Base-by-base conservation (phyloP, 2,329 filamentous ascomycete genomes). In the Pyricularia sp. region DNA sequence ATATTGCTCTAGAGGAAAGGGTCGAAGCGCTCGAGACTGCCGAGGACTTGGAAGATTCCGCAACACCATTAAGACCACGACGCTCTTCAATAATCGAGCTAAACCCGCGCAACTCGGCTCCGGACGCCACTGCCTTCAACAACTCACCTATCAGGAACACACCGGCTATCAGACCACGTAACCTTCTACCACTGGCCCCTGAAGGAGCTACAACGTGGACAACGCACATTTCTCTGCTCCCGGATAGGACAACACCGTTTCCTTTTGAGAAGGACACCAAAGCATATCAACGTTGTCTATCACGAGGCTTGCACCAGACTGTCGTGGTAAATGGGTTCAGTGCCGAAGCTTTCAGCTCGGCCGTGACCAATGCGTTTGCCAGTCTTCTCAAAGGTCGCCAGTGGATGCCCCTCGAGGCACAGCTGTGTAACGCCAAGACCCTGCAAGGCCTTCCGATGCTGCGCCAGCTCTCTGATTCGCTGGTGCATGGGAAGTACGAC, bases 211-310 rank as follows among this genome's bases (percentile, higher is more conserved):
- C 70, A 28, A 66, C 77, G 5, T 86, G 84, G 84, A 85, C 83
- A 1, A 81, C 86, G 31, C 83, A 86, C 69, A 77, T 86, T 44
- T 86, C 84, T 2, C 77, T 86, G 13, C 76, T 86, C 49, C 84
- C 84, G 4, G 80, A 78, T 61, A 76, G 76, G 13, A 78, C 78
- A 40, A 79, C 82, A 65, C 80, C 82, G 4, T 84, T 85, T 68
- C 84, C 84, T 0, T 86, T 86, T 70, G 84, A 86, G 72, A 83
- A 84, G 70, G 82, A 85, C 68, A 85, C 83, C 16, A 81, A 78
- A 55, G 83, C 83, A 4, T 86, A 86, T 72, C 85, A 85, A 70
- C 78, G 84, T 59, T 85, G 83, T 60, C 75, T 86, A 4, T 86
- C 84, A 16, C 81, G 84, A 19, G 84, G 84, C 3, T 77, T 86